Evolutionary conservation across 2,329 filamentous ascomycete genomes (phyloP).

Genomic region (Alternaria ethzedia): DNA sequence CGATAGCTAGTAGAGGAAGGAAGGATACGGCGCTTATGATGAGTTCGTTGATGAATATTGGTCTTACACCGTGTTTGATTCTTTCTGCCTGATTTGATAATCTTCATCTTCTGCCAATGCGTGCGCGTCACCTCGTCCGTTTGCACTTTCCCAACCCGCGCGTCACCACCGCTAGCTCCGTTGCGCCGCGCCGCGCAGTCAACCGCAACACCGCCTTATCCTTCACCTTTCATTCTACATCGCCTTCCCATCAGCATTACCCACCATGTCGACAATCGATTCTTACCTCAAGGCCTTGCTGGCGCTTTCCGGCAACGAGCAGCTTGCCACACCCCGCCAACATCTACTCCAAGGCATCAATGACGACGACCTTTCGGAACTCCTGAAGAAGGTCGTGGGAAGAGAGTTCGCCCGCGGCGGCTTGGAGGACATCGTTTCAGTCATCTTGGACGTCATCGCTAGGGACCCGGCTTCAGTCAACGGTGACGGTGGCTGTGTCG

Average conservation of each 20-base stretch:
- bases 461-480: neutral
- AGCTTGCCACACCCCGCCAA: neutral
- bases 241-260: rapidly evolving
- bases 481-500: neutral
- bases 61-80: neutral
- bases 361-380: neutral
- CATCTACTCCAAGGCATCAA: neutral
- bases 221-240: no score
- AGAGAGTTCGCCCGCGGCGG: neutral
- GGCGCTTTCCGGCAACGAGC: neutral
- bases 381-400: neutral
- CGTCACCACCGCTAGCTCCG: no score
- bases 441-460: neutral
- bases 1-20: neutral
- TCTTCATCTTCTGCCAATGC: neutral
- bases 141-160: neutral
- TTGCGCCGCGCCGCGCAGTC: neutral
- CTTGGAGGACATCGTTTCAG: neutral
- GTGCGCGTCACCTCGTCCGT: neutral
- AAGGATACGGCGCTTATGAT: neutral
- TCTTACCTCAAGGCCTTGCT: neutral
- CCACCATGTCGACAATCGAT: neutral
- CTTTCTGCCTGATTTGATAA: neutral
- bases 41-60: neutral
- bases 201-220: no score